Conservation (phyloP, 2,329 filamentous ascomycete species). For the Coniochaeta hoffmannii region DNA sequence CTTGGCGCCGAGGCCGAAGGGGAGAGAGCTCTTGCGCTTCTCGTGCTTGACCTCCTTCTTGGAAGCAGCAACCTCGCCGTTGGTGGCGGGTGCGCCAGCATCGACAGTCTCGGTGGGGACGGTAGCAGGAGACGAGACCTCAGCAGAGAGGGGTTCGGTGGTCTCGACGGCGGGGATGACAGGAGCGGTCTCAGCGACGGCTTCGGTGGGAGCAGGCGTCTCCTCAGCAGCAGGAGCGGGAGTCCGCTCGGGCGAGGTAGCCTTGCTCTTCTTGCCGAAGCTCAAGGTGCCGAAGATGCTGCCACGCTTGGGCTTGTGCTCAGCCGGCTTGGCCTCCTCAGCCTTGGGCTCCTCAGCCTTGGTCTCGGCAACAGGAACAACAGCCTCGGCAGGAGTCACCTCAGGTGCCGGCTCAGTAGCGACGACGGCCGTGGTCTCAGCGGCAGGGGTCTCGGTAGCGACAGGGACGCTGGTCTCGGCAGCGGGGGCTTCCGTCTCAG, state of each 20-base stretch:
- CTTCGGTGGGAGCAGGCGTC: constrained; percentile 26
- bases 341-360: constrained; percentile 15
- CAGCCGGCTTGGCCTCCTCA: constrained; percentile 23
- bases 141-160: constrained; percentile 46
- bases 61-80: constrained; percentile 36
- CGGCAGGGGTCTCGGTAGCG: constrained; percentile 27
- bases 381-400: constrained; percentile 23
- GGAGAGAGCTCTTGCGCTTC: constrained; percentile 75
- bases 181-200: constrained; percentile 44
- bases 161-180: constrained; percentile 54
- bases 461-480: constrained; percentile 20
- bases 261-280: constrained; percentile 49
- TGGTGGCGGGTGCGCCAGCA: constrained; percentile 30
- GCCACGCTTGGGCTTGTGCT: constrained; percentile 49
- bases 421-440: constrained; percentile 24
- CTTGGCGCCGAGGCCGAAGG: constrained; percentile 66
- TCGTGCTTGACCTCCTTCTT: constrained; percentile 60
- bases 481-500: constrained; percentile 17
- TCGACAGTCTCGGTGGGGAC: constrained; percentile 41
- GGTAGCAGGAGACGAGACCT: constrained; percentile 41
- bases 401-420: constrained; percentile 23
- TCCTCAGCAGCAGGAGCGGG: constrained; percentile 36
- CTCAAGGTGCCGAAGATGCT: constrained; percentile 51
- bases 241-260: constrained; percentile 33
- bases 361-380: constrained; percentile 20